These are phyloP conservation scores for Solanum pennellii DNA, from an alignment of 257 asterid genomes.

Conservation along the genomic window DNA sequence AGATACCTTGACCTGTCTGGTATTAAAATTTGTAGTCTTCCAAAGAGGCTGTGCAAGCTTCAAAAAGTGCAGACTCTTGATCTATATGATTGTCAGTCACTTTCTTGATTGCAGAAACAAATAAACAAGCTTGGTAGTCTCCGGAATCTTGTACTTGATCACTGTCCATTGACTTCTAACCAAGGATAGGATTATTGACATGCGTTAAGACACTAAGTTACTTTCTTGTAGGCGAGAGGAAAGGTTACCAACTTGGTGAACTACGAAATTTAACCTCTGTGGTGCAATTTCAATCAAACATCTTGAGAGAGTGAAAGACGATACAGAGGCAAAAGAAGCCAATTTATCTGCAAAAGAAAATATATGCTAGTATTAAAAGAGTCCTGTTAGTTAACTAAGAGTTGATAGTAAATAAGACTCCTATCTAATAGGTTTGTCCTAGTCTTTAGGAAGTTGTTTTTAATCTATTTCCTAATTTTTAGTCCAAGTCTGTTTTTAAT, in stretches of 20 bases:
- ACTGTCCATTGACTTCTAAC: not conserved
- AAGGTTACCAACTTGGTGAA: not conserved
- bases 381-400: no score
- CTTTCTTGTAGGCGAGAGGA: not conserved
- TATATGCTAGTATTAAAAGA: no score
- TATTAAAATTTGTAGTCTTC: not conserved
- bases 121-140: slow-evolving; percentile 4
- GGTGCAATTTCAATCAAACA: not conserved
- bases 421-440: no score
- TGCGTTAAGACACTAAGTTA: not conserved
- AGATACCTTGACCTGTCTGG: not conserved
- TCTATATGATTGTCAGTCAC: not conserved
- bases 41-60: not conserved
- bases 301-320: slow-evolving; percentile 11
- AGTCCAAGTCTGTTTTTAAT: no score
- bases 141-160: not conserved
- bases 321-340: slow-evolving; percentile 7
- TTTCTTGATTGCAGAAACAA: not conserved
- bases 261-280: not conserved
- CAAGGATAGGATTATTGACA: not conserved
- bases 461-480: no score
- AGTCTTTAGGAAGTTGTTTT: no score
- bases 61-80: slow-evolving; percentile 3
- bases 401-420: no score
- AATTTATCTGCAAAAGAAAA: not conserved